Percentiles rank a stretch among this genome's conserved stretches.
phyloP scores from a whole-genome alignment of 75 land plant genomes.

The Selaginella tamariscina region DNA sequence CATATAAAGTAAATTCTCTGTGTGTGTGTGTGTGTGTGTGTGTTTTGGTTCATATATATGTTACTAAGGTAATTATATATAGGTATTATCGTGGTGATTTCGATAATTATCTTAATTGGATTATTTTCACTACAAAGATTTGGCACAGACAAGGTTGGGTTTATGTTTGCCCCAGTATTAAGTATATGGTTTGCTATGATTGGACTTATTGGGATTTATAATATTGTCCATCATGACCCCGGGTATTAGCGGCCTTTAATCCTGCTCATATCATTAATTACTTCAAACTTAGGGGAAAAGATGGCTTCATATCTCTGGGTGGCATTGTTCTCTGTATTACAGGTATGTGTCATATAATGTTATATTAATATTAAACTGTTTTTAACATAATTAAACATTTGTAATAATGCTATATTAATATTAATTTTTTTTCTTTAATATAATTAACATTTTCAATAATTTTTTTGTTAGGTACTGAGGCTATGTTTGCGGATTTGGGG shows the following conservation, averaged over 20 bases:
- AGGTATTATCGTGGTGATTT: background rate
- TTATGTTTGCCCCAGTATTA: background rate
- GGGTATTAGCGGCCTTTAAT: background rate
- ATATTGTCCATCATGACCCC: background rate
- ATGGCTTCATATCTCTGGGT: background rate
- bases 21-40: background rate
- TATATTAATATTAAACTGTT: background rate
- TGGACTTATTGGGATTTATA: background rate
- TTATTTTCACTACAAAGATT: background rate
- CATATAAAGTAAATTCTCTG: background rate
- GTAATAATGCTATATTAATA: background rate
- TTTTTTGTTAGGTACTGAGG: constrained; percentile 43
- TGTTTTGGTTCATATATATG: background rate
- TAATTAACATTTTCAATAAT: background rate
- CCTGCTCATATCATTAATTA: background rate
- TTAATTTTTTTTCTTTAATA: background rate
- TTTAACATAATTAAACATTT: background rate
- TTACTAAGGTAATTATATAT: background rate
- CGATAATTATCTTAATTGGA: background rate
- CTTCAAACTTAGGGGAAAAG: background rate
- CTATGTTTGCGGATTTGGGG: constrained; percentile 98
- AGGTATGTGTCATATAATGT: no score
- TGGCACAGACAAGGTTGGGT: constrained; percentile 10
- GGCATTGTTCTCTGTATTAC: constrained; percentile 7
- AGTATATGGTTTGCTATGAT: background rate